Evolutionary conservation across 768 basidiomycete species (phyloP).

Genomic region (Ramaria sp.): DNA sequence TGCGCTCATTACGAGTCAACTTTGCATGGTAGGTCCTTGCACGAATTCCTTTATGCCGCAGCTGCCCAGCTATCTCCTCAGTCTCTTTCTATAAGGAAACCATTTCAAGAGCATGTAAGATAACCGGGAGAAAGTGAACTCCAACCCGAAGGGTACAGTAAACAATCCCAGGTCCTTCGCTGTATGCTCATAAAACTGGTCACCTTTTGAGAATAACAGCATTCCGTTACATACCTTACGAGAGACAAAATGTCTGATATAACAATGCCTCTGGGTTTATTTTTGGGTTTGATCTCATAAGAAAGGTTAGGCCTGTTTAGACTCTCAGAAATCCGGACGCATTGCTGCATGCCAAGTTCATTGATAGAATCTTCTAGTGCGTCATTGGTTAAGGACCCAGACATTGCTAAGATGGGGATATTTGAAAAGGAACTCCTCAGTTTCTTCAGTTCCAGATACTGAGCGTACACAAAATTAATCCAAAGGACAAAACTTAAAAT

Average conservation of each 20-base stretch:
- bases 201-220: background rate
- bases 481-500: background rate
- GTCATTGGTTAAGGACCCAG: background rate
- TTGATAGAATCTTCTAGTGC: background rate
- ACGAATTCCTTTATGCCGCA: background rate
- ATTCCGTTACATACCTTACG: background rate
- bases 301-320: background rate
- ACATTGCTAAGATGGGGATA: background rate
- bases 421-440: background rate
- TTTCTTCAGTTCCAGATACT: background rate
- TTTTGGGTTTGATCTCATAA: background rate
- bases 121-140: background rate
- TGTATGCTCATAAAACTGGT: background rate
- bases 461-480: background rate
- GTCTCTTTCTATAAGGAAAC: background rate
- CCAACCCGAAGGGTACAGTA: constrained; percentile 1
- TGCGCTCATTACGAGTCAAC: background rate
- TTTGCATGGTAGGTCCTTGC: background rate
- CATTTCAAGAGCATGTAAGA: background rate
- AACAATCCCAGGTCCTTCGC: constrained; percentile 2
- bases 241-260: background rate
- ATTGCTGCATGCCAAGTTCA: background rate
- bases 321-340: background rate
- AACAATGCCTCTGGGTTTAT: background rate
- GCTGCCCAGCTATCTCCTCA: background rate